A percentile compares a stretch with the other conserved stretches of the same genome.
These are phyloP conservation scores for Agaricales sp. DNA, from an alignment of 1,284 basidiomycete genomes.

Conservation along the genomic window DNA sequence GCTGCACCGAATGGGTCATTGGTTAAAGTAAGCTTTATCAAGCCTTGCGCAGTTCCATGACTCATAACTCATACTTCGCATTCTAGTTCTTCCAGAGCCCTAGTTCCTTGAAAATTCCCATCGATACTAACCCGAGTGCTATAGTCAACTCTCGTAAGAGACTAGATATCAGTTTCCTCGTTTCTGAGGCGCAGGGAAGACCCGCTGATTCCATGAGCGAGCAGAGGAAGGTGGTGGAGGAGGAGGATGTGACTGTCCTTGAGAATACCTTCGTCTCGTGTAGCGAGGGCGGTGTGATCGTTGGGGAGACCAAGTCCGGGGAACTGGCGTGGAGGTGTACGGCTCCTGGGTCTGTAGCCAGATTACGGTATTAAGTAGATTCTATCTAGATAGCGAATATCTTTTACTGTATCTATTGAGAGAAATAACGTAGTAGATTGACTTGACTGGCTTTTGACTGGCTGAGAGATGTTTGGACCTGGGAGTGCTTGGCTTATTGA, in stretches of 20 bases:
- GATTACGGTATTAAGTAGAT: slow-evolving; percentile 15
- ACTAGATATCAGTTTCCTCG: slow-evolving; percentile 7
- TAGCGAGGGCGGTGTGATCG: slow-evolving; percentile 49
- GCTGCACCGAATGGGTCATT: slow-evolving; percentile 45
- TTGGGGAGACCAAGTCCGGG: slow-evolving; percentile 14
- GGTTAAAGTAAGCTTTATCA: slow-evolving; percentile 44
- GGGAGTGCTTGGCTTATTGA: no score
- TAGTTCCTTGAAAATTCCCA: not conserved
- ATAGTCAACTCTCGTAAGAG: not conserved
- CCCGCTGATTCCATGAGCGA: slow-evolving; percentile 5
- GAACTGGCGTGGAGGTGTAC: slow-evolving; percentile 28
- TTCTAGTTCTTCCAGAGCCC: slow-evolving; percentile 9
- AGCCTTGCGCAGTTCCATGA: not conserved
- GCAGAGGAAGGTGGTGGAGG: slow-evolving; percentile 9
- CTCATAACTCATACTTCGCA: no score
- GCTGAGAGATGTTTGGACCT: no score
- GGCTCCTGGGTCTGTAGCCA: slow-evolving; percentile 21
- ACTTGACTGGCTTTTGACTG: not conserved
- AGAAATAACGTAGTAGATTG: not conserved
- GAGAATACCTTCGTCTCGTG: slow-evolving; percentile 35
- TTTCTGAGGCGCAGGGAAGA: slow-evolving; percentile 2
- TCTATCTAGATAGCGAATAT: not conserved
- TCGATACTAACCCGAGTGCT: slow-evolving; percentile 16
- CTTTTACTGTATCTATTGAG: not conserved
- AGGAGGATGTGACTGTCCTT: slow-evolving; percentile 14